Base-by-base conservation (phyloP, 495 filamentous ascomycete species). In the Baudoinia panamericana region DNA sequence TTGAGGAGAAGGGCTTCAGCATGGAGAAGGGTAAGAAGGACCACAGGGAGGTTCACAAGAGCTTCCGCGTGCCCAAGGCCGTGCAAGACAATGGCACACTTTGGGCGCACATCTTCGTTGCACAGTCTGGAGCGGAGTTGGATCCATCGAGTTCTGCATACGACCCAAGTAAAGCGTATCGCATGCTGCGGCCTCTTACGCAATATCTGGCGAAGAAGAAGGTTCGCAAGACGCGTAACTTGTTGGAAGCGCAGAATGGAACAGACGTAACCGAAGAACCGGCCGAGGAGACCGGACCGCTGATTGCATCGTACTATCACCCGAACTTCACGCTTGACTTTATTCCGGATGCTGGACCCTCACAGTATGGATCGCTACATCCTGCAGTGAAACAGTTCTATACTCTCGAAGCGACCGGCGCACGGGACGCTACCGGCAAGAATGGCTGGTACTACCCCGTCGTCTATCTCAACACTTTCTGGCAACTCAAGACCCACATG, bases 401-500 rank as follows among this genome's bases (percentile, higher is more conserved):
- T 1, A 72, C 75, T 22, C 69, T 93, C 31, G 90, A 96, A 55
- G 60, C 60, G 2, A 83, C 57, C 46, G 80, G 68, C 57, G 82
- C 70, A 43, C 64, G 90, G 23, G 90, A 97, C 61, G 68, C 63
- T 4, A 74, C 74, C 4, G 90, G 90, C 5, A 72, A 85, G 58
- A 87, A 95, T 63, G 80, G 81, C 30, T 97, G 90, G 90, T 97
- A 95, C 61, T 97, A 90, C 56, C 90, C 90, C 4, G 76, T 93
- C 39, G 59, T 93, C 21, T 97, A 78, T 55, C 59, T 86, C 59
- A 97, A 96, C 60, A 90, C 85, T 4, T 97, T 97, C 65, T 97
- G 90, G 90, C 84, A 95, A 61, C 68, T 97, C 49, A 80, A 71
- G 55, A 72, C 70, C 43, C 86, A 96, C 45, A 96, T 95, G 90